These are phyloP conservation scores for Myxozyma geophila DNA, from an alignment of 805 yeast species.

Conservation along the genomic window DNA sequence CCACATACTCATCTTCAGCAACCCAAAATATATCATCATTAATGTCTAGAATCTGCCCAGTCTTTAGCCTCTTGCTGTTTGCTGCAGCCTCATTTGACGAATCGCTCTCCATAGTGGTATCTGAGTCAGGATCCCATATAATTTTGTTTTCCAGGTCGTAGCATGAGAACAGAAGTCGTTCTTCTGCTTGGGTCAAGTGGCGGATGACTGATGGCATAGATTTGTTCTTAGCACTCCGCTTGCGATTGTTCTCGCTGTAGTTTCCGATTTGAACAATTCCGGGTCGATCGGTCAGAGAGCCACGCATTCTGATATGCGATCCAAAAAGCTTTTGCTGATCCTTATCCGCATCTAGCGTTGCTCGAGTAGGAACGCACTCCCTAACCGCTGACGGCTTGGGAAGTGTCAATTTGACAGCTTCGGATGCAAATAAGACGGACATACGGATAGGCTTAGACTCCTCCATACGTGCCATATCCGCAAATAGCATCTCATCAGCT, in stretches of 20 bases:
- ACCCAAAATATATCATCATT: slow-evolving; percentile 29
- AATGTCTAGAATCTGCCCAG: neutral
- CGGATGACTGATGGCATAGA: neutral
- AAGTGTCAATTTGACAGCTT: slow-evolving; percentile 58
- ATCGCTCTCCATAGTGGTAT: slow-evolving; percentile 13
- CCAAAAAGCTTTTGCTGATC: slow-evolving; percentile 56
- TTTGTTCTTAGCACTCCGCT: slow-evolving; percentile 9
- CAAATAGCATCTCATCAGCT: slow-evolving; percentile 21
- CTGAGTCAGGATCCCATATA: slow-evolving; percentile 32
- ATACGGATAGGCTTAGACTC: slow-evolving; percentile 22
- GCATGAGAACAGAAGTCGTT: slow-evolving; percentile 33
- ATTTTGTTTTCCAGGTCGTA: slow-evolving; percentile 37
- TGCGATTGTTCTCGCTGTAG: neutral
- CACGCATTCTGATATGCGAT: slow-evolving; percentile 21
- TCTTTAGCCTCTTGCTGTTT: neutral
- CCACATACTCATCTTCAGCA: slow-evolving; percentile 43
- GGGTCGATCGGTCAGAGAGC: slow-evolving; percentile 27
- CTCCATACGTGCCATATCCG: slow-evolving; percentile 19
- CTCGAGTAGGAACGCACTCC: slow-evolving; percentile 56
- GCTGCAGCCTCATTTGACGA: neutral
- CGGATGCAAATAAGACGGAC: slow-evolving; percentile 59
- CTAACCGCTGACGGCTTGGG: slow-evolving; percentile 52
- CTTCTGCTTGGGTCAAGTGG: slow-evolving; percentile 19
- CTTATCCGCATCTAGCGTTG: slow-evolving; percentile 62
- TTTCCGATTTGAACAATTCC: slow-evolving; percentile 16